Conservation (phyloP, 345 rosid genomes). For the Acer yangbiense region DNA sequence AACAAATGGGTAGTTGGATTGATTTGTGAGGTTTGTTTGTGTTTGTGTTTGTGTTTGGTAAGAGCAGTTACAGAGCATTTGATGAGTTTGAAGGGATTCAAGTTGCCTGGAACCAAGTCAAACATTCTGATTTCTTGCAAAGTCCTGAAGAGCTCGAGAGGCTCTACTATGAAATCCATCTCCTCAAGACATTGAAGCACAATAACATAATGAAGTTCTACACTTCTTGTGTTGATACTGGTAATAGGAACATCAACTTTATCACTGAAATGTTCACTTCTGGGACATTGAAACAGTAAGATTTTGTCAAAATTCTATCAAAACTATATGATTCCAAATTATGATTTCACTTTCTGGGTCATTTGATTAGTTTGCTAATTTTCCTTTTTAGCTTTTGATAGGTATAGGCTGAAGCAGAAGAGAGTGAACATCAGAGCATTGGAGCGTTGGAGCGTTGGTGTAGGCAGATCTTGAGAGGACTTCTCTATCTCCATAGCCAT, state of each 20-base stretch:
- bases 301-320: slow-evolving; percentile 5
- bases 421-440: slow-evolving; percentile 84
- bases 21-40: too few species aligned
- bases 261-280: slow-evolving; percentile 98
- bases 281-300: slow-evolving; percentile 91
- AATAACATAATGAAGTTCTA: too few species aligned
- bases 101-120: too few species aligned
- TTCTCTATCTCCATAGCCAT: slow-evolving; percentile 77
- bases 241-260: slow-evolving; percentile 84
- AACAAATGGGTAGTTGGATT: too few species aligned
- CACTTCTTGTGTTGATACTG: slow-evolving; percentile 87
- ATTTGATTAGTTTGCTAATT: background rate
- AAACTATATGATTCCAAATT: background rate
- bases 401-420: slow-evolving; percentile 83
- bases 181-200: too few species aligned
- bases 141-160: too few species aligned
- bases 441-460: slow-evolving; percentile 97
- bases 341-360: background rate
- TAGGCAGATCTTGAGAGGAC: slow-evolving; percentile 85
- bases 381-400: slow-evolving; percentile 18
- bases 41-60: too few species aligned
- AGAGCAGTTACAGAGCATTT: too few species aligned
- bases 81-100: too few species aligned
- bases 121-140: too few species aligned
- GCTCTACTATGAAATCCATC: too few species aligned